A percentile compares a stretch with the other conserved stretches of the same genome.
Conservation (phyloP, 768 basidiomycete species). For the Melanogaster broomeanus region DNA sequence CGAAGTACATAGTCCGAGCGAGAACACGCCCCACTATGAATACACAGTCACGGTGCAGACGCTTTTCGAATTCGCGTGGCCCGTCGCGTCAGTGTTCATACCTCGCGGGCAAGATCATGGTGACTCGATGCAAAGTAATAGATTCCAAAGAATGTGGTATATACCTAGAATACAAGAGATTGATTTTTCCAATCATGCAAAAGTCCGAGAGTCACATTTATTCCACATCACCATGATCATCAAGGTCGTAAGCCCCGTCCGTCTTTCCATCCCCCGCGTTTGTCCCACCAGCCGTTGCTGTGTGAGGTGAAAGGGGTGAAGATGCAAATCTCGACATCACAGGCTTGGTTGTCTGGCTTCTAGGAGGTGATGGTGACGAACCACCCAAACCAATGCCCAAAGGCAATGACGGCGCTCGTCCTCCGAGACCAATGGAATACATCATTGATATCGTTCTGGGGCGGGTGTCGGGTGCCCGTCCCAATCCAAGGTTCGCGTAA, state of each 20-base stretch:
- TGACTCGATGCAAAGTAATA: background rate
- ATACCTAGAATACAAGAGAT: background rate
- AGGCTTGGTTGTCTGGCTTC: background rate
- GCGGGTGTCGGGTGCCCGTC: conserved; percentile 25
- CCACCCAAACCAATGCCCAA: conserved; percentile 24
- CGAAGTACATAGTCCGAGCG: too few relatives aligned
- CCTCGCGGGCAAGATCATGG: too few relatives aligned
- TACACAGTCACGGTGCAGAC: too few relatives aligned
- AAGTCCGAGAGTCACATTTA: conserved; percentile 5
- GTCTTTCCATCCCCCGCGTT: background rate
- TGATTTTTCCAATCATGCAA: background rate
- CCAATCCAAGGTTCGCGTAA: conserved; percentile 18
- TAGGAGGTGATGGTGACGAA: conserved; percentile 3
- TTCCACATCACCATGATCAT: conserved; percentile 26
- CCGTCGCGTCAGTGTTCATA: too few relatives aligned
- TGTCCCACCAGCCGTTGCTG: background rate
- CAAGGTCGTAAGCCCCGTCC: background rate
- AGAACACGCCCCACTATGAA: too few relatives aligned
- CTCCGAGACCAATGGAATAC: conserved; percentile 64
- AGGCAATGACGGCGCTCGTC: conserved; percentile 38
- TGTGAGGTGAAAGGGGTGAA: background rate
- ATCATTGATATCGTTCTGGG: conserved; percentile 58
- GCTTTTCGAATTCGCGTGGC: too few relatives aligned
- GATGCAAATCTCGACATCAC: background rate
- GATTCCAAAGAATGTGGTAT: background rate